Percentiles rank a stretch among this genome's conserved stretches.
Evolutionary conservation across 2,329 filamentous ascomycete species (phyloP).

Genomic region (Ascomycota sp.): DNA sequence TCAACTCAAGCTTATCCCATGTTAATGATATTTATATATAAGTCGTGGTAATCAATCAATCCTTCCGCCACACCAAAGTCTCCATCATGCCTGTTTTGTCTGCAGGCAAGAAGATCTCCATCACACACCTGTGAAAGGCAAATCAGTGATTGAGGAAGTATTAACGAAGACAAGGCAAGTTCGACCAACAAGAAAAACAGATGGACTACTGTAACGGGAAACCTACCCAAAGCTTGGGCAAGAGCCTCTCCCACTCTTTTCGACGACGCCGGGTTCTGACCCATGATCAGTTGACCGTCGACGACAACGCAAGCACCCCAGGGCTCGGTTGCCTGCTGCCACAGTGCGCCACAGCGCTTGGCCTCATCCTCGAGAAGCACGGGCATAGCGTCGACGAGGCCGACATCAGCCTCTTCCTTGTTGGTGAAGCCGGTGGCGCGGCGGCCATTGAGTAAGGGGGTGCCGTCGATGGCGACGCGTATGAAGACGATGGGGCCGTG

Average conservation of each 20-base stretch:
- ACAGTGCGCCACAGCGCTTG: constrained; percentile 29
- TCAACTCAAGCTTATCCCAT: too few species aligned
- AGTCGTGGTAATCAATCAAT: too few species aligned
- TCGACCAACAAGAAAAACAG: too few species aligned
- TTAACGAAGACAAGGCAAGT: too few species aligned
- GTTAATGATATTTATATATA: too few species aligned
- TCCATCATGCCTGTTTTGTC: too few species aligned
- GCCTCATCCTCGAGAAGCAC: constrained; percentile 37
- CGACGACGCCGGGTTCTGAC: constrained; percentile 35
- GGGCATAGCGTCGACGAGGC: constrained; percentile 32
- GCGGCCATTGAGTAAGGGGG: constrained; percentile 32
- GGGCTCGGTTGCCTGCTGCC: constrained; percentile 30
- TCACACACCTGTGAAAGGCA: too few species aligned
- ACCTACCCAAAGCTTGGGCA: constrained; percentile 20
- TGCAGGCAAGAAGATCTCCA: too few species aligned
- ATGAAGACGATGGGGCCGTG: constrained; percentile 45
- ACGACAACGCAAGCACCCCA: constrained; percentile 29
- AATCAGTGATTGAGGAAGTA: too few species aligned
- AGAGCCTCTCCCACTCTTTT: constrained; percentile 30
- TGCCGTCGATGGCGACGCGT: constrained; percentile 33
- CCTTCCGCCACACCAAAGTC: too few species aligned
- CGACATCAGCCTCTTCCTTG: constrained; percentile 27
- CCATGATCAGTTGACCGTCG: constrained; percentile 31
- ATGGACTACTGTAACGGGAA: too few species aligned
- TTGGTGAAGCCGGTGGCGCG: constrained; percentile 43